Conservation (phyloP, 1,284 basidiomycete genomes). For the Sanghuangporus weigelae region DNA sequence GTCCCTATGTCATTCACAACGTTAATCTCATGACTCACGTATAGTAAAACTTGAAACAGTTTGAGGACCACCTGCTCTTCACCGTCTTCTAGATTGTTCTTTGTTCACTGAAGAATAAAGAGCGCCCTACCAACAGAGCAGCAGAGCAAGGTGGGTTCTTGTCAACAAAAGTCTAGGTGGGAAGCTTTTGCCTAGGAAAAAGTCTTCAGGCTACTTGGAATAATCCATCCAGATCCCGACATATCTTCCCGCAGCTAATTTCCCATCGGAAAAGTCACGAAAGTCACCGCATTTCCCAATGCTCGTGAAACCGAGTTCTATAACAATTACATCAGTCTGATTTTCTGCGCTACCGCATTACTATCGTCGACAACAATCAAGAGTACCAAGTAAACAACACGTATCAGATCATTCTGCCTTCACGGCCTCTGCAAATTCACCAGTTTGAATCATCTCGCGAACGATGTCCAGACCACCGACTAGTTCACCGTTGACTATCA, state of each 20-base stretch:
- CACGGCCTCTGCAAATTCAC: constrained; percentile 36
- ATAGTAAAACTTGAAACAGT: no score
- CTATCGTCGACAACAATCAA: background rate
- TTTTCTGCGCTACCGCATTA: background rate
- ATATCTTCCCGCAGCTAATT: background rate
- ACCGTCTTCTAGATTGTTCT: no score
- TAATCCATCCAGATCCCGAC: background rate
- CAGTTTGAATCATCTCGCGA: constrained; percentile 53
- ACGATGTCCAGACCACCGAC: constrained; percentile 66
- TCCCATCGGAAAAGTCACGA: no score
- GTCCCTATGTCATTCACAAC: no score
- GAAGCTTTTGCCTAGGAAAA: background rate
- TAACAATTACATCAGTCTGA: no score
- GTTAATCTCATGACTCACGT: no score
- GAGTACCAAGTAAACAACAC: background rate
- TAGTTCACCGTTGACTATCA: constrained; percentile 67
- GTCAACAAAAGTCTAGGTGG: background rate
- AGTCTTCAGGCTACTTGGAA: background rate
- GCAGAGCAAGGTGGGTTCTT: no score
- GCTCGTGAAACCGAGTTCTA: no score
- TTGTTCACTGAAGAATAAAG: no score
- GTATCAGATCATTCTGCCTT: constrained; percentile 1
- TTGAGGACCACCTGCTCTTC: no score
- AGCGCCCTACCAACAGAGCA: no score
- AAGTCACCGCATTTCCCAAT: no score